A percentile compares a stretch with the other conserved stretches of the same genome.
phyloP scores from a whole-genome alignment of 768 basidiomycete species.

The Leccinum pellstonianum region DNA sequence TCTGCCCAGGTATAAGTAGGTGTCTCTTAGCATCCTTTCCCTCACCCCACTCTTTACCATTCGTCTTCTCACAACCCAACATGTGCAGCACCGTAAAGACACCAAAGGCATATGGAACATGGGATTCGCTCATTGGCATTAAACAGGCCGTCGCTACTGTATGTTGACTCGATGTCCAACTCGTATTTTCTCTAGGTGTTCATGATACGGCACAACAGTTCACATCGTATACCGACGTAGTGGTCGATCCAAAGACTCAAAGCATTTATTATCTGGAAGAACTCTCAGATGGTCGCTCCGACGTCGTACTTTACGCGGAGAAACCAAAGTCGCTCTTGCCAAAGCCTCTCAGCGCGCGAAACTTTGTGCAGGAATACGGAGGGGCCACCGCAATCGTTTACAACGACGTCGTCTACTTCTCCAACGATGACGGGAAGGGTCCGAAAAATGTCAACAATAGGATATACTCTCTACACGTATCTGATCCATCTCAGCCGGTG shows the following conservation, averaged over 20 bases:
- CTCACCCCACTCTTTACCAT: too few relatives aligned
- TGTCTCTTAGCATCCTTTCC: neutral
- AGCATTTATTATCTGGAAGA: slow-evolving; percentile 56
- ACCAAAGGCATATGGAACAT: slow-evolving; percentile 55
- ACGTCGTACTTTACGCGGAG: slow-evolving; percentile 47
- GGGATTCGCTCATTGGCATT: slow-evolving; percentile 55
- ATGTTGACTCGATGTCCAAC: neutral
- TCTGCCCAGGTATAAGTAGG: neutral
- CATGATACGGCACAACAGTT: slow-evolving; percentile 14
- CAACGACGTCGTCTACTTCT: slow-evolving; percentile 53
- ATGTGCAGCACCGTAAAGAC: neutral
- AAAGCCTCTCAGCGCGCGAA: slow-evolving; percentile 49
- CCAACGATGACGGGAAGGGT: slow-evolving; percentile 38
- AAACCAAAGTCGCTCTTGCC: slow-evolving; percentile 48
- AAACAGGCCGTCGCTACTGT: slow-evolving; percentile 47
- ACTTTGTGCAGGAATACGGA: slow-evolving; percentile 67
- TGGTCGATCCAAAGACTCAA: slow-evolving; percentile 51
- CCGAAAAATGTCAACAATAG: slow-evolving; percentile 34
- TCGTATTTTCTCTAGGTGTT: too few relatives aligned
- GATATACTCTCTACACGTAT: slow-evolving; percentile 42
- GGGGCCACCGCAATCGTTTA: slow-evolving; percentile 56
- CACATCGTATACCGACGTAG: slow-evolving; percentile 39
- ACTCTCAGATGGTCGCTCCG: slow-evolving; percentile 50
- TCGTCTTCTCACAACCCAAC: neutral
- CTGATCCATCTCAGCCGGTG: slow-evolving; percentile 24